Evolutionary conservation across 306 rosid species (phyloP), one percentile per base, ranked within the genome.

Genomic region (Trichosanthes truncata): DNA sequence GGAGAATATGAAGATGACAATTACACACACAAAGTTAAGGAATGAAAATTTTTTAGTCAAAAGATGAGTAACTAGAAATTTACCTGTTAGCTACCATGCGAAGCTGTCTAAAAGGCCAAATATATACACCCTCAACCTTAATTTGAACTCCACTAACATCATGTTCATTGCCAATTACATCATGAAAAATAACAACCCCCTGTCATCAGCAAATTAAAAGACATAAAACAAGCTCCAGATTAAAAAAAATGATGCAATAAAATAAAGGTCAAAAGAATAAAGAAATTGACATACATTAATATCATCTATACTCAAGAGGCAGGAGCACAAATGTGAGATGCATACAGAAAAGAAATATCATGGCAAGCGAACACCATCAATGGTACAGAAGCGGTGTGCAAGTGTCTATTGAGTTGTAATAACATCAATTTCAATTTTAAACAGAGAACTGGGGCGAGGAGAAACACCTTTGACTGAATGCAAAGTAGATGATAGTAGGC

Each of bases 41-140:
- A 23, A 17, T 9, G 43, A 17, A 2, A 46, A 12, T 17, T 26
- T 61, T 60, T 25, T 8, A 18, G 49, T 35, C 48, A 79, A 48
- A 48, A 81, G 46, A 65, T 13, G 29, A 49, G 71, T 31, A 36
- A 33, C 33, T 63, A 8, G 59, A 49, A 21, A 79, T 57, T 82
- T 78, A 95, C 99, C 99, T 91, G 88, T 83, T 90, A 75, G 97
- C 99, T 48, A 95, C 93, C 95, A 95, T 85, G 69, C 99, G 97
- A 85, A 95, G 97, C 86, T 95, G 99, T 82, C 97, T 87, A 84
- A 93, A 95, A 25, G 99, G 99, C 99, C 99, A 95, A 87, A 95
- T 90, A 87, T 93, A 95, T 86, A 95, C 99, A 88, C 99, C 99
- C 89, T 95, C 99, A 77, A 95, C 90, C 86, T 87, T 95, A 86